Evolutionary conservation across 108 stramenopile species (phyloP).

Genomic region (Conticribra weissflogii): DNA sequence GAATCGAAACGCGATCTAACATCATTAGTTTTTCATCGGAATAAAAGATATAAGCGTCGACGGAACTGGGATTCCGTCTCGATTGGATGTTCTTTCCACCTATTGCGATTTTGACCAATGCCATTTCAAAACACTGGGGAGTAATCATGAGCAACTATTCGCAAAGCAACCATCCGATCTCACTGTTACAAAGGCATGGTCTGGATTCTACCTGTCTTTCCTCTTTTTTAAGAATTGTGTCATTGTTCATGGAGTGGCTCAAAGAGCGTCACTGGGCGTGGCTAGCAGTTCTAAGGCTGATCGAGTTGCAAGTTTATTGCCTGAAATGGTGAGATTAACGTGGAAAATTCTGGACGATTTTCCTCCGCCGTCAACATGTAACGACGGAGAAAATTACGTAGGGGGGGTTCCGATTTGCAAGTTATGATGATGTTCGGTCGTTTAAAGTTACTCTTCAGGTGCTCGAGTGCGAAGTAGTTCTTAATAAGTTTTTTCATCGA

Average conservation of each 20-base stretch:
- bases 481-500: too few relatives aligned
- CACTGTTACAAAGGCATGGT: conserved; percentile 56
- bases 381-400: neutral
- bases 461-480: too few relatives aligned
- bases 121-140: conserved; percentile 7
- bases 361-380: conserved; percentile 33
- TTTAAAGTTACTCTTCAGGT: too few relatives aligned
- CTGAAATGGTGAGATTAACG: conserved; percentile 62
- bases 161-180: neutral
- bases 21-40: conserved; percentile 1
- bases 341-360: conserved; percentile 51
- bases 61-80: conserved; percentile 73
- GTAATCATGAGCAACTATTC: neutral
- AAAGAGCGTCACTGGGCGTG: conserved; percentile 79
- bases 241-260: conserved; percentile 95
- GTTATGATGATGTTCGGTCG: neutral
- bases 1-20: too few relatives aligned
- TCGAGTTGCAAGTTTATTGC: conserved; percentile 72
- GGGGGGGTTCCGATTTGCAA: neutral
- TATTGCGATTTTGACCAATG: conserved; percentile 45
- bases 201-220: conserved; percentile 83
- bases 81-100: conserved; percentile 54
- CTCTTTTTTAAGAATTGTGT: conserved; percentile 94
- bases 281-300: conserved; percentile 81
- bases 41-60: conserved; percentile 36